Conservation (phyloP, 306 rosid genomes). For the Quillaja saponaria region DNA sequence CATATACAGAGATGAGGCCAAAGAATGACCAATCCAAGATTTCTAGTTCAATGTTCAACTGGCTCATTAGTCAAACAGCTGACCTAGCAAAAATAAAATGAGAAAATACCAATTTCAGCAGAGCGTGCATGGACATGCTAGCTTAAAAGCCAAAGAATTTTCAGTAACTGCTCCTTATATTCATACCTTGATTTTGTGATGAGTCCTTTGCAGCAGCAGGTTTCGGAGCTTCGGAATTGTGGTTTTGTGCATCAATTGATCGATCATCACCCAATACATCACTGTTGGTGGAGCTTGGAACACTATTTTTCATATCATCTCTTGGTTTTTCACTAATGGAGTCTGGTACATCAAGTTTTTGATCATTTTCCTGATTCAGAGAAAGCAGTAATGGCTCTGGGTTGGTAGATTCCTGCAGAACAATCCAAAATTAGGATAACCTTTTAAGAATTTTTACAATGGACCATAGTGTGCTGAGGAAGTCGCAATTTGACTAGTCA, state of each 20-base stretch:
- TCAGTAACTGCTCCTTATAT: slow-evolving; percentile 1
- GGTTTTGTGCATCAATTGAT: slow-evolving; percentile 29
- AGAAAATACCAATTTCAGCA: slow-evolving; percentile 14
- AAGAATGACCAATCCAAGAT: not conserved
- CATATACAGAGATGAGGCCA: not conserved
- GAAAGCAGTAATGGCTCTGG: slow-evolving; percentile 44
- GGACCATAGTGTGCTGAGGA: slow-evolving; percentile 10
- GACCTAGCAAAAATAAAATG: not conserved
- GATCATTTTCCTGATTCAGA: slow-evolving; percentile 40
- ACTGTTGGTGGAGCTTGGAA: slow-evolving; percentile 26
- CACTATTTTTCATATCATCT: slow-evolving; percentile 38
- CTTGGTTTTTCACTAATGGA: slow-evolving; percentile 30
- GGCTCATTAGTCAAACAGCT: slow-evolving; percentile 6
- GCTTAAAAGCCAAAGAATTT: slow-evolving; percentile 2
- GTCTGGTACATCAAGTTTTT: slow-evolving; percentile 34
- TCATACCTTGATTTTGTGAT: slow-evolving; percentile 62
- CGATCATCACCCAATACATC: slow-evolving; percentile 27
- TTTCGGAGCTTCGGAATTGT: slow-evolving; percentile 33
- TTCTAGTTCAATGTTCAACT: not conserved
- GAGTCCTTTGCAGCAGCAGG: slow-evolving; percentile 43
- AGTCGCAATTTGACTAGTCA: slow-evolving; percentile 11
- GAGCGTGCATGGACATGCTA: too few relatives aligned
- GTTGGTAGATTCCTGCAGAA: slow-evolving; percentile 54
- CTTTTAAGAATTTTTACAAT: slow-evolving; percentile 11
- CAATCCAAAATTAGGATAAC: slow-evolving; percentile 22